These are phyloP conservation scores for Pseudodiploospora longispora DNA, from an alignment of 2,329 filamentous ascomycete genomes.

Conservation along the genomic window DNA sequence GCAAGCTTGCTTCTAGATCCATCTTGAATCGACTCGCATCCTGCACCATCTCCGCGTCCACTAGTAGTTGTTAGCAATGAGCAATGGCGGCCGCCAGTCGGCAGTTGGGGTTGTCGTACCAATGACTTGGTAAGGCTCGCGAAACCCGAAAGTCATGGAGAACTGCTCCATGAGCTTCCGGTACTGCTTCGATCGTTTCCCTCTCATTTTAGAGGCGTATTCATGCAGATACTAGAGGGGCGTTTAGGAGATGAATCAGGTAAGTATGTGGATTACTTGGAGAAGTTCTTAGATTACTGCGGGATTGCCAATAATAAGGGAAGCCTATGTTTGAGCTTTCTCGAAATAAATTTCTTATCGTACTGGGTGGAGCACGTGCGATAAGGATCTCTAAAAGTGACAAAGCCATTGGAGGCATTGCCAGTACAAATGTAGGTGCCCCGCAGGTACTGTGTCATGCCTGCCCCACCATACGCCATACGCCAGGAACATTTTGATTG, in stretches of 20 bases:
- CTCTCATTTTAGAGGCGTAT: constrained; percentile 31
- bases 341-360: constrained; percentile 35
- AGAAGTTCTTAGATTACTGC: too few relatives aligned
- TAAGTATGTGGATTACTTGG: too few relatives aligned
- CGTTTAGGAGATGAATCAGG: too few relatives aligned
- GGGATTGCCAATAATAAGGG: neutral
- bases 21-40: constrained; percentile 82
- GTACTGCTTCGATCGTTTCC: constrained; percentile 47
- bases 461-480: too few relatives aligned
- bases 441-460: too few relatives aligned
- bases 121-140: constrained; percentile 88
- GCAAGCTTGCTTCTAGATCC: constrained; percentile 69
- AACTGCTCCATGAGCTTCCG: constrained; percentile 90
- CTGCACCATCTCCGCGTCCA: constrained; percentile 78
- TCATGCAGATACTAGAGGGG: too few relatives aligned
- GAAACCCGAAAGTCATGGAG: constrained; percentile 79
- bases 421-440: too few relatives aligned
- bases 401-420: too few relatives aligned
- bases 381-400: constrained; percentile 16
- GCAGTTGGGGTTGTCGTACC: constrained; percentile 33
- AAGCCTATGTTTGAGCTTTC: neutral
- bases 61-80: constrained; percentile 24
- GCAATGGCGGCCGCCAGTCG: neutral
- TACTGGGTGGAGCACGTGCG: constrained; percentile 23
- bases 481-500: too few relatives aligned